Evolutionary conservation across 306 rosid species (phyloP), one percentile per base, ranked within the genome.

Genomic region (Heteromeles arbutifolia): DNA sequence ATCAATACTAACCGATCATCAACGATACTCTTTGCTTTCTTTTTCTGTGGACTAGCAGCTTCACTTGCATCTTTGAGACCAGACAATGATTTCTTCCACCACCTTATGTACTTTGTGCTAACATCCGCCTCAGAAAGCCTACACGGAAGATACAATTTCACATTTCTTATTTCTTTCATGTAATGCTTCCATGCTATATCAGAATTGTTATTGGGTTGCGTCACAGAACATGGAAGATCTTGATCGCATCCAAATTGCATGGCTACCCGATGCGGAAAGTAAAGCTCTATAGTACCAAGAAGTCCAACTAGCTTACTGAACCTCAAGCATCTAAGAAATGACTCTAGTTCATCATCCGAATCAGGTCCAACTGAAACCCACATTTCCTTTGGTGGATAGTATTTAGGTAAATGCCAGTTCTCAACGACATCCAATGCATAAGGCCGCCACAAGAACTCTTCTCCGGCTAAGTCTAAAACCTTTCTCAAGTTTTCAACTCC

Each of bases 381-480:
- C 15, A 41, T 61, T 54, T 70, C 89, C 18, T 77, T 58, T 22
- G 79, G 84, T 19, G 82, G 78, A 76, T 84, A 85, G 73, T 31
- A 29, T 29, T 29, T 29, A 31, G 34, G 34, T 31, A 31, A 31
- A 4, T 31, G 34, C 34, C 34, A 31, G 6, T 31, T 31, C 34
- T 31, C 34, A 31, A 31, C 34, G 34, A 31, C 34, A 31, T 31
- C 34, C 62, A 26, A 75, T 52, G 82, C 77, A 73, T 87, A 85
- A 24, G 91, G 88, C 19, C 85, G 84, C 94, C 90, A 87, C 18
- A 64, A 22, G 72, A 87, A 87, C 56, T 75, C 67, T 31, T 82
- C 81, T 22, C 37, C 50, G 0, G 83, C 77, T 1, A 81, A 77
- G 70, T 85, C 77, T 31, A 89, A 28, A 39, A 67, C 74, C 48